A percentile compares a stretch with the other conserved stretches of the same genome.
phyloP scores from a whole-genome alignment of 1,284 basidiomycete genomes.

The Quambalaria eucalypti region DNA sequence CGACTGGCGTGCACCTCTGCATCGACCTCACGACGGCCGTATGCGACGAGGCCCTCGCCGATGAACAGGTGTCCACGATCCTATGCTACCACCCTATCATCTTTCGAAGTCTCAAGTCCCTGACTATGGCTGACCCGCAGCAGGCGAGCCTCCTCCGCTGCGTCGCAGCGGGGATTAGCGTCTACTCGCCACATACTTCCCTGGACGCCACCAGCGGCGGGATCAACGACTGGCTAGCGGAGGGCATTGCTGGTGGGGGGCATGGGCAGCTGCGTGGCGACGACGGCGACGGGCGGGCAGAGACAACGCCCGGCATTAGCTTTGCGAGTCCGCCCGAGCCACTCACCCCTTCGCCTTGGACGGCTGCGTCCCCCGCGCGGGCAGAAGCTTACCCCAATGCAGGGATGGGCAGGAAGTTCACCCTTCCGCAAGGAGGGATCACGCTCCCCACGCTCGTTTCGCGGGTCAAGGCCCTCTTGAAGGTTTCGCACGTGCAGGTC shows the following conservation, averaged over 20 bases:
- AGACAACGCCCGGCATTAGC: no score
- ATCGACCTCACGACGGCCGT: conserved; percentile 41
- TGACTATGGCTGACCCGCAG: conserved; percentile 69
- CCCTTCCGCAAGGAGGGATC: neutral
- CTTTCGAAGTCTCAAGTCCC: conserved; percentile 66
- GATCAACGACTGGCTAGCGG: conserved; percentile 58
- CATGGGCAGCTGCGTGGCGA: no score
- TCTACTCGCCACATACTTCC: conserved; percentile 79
- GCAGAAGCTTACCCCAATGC: no score
- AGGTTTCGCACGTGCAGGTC: neutral
- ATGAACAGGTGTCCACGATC: conserved; percentile 51
- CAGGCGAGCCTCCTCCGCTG: conserved; percentile 71
- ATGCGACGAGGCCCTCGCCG: conserved; percentile 33
- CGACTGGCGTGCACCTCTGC: conserved; percentile 28
- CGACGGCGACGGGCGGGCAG: no score
- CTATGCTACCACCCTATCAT: conserved; percentile 69
- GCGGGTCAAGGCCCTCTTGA: neutral
- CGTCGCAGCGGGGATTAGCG: conserved; percentile 68
- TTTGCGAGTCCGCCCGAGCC: no score
- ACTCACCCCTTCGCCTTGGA: no score
- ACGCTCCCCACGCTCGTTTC: neutral
- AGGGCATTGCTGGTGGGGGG: conserved; percentile 1
- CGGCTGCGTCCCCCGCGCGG: no score
- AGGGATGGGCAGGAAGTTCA: neutral
- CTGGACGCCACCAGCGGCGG: conserved; percentile 73